phyloP scores from a whole-genome alignment of 352 stramenopile genomes.

The Phytophthora kernoviae region DNA sequence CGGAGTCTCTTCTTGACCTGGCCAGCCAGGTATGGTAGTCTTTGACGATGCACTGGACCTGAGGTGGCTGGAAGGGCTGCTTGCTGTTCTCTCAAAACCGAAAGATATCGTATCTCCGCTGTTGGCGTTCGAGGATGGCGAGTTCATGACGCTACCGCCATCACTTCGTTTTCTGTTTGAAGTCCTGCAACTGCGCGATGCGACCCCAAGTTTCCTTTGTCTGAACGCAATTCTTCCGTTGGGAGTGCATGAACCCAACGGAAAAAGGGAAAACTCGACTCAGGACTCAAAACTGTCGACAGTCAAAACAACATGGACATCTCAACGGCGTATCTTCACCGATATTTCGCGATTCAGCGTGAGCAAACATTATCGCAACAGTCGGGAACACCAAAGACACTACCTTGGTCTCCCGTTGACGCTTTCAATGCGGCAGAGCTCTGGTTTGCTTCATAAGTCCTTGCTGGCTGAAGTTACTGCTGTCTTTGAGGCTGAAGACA shows the following conservation, averaged over 20 bases:
- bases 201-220: conserved; percentile 38
- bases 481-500: conserved; percentile 8
- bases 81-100: conserved; percentile 27
- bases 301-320: conserved; percentile 2
- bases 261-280: neutral
- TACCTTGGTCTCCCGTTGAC: conserved; percentile 5
- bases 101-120: neutral
- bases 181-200: conserved; percentile 38
- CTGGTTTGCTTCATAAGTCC: conserved; percentile 17
- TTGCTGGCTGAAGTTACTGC: conserved; percentile 15
- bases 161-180: conserved; percentile 76
- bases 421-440: conserved; percentile 22
- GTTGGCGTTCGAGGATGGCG: conserved; percentile 43
- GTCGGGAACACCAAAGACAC: neutral
- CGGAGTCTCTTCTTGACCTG: conserved; percentile 7
- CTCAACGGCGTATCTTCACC: conserved; percentile 27
- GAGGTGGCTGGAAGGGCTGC: conserved; percentile 48
- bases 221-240: conserved; percentile 37
- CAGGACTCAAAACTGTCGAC: conserved; percentile 1
- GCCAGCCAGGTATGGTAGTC: conserved; percentile 42
- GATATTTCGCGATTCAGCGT: conserved; percentile 24
- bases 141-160: conserved; percentile 64
- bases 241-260: neutral
- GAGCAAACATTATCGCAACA: neutral
- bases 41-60: conserved; percentile 49